A percentile compares a stretch with the other conserved stretches of the same genome.
Conservation (phyloP, 768 basidiomycete genomes). For the Lactarius tabidus region DNA sequence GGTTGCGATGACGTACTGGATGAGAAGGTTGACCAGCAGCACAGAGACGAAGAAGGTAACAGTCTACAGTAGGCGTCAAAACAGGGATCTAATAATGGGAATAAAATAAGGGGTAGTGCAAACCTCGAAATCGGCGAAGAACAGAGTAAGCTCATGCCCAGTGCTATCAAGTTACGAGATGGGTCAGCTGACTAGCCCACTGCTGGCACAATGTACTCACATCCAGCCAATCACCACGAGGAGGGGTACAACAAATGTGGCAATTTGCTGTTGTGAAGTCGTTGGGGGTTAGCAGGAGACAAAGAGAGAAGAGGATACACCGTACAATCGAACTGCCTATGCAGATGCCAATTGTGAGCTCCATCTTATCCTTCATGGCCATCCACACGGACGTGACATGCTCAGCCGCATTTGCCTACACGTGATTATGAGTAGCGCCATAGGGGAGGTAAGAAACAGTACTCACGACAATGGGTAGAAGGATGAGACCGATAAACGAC, state of each 20-base stretch:
- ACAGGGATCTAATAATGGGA: neutral
- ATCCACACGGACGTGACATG: constrained; percentile 86
- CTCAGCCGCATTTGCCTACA: constrained; percentile 76
- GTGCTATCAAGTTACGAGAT: constrained; percentile 38
- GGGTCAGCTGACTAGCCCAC: constrained; percentile 11
- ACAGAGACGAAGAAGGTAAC: constrained; percentile 84
- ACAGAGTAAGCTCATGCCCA: constrained; percentile 69
- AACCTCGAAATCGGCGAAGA: constrained; percentile 85
- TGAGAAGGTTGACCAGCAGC: constrained; percentile 78
- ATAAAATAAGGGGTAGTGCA: constrained; percentile 14
- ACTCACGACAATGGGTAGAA: constrained; percentile 82
- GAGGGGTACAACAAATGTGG: constrained; percentile 80
- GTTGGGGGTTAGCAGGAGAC: neutral
- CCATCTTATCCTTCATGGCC: constrained; percentile 75
- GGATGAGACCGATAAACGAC: constrained; percentile 79
- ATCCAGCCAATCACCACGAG: constrained; percentile 89
- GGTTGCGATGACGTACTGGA: constrained; percentile 47
- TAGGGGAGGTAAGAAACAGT: neutral
- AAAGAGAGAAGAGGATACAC: neutral
- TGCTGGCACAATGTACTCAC: constrained; percentile 39
- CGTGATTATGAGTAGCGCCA: neutral
- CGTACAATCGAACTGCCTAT: constrained; percentile 78
- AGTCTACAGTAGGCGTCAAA: constrained; percentile 44
- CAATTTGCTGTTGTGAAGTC: constrained; percentile 60
- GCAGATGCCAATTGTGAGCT: constrained; percentile 73